Evolutionary conservation across 352 stramenopile genomes (phyloP).

Genomic region (Pythium coloratum): DNA sequence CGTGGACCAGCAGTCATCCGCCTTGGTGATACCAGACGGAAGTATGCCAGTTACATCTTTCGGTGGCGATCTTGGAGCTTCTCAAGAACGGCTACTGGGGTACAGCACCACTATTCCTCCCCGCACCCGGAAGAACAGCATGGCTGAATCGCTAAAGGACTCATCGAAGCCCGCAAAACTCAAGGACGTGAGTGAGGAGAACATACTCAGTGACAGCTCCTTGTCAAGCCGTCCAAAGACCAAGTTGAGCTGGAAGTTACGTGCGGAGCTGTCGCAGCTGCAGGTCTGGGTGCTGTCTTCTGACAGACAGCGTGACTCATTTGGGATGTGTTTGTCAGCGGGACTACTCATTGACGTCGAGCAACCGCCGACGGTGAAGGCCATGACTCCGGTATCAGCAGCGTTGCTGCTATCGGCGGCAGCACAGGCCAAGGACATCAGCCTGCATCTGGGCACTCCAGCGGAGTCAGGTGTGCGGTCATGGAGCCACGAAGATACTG

Average conservation of each 20-base stretch:
- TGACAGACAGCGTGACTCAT: conserved; percentile 52
- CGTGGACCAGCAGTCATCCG: conserved; percentile 17
- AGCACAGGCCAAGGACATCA: conserved; percentile 7
- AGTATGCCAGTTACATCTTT: neutral
- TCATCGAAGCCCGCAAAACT: conserved; percentile 32
- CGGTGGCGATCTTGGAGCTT: conserved; percentile 3
- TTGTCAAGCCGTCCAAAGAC: conserved; percentile 13
- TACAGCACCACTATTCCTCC: conserved; percentile 15
- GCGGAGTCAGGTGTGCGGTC: conserved; percentile 5
- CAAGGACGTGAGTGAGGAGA: conserved; percentile 26
- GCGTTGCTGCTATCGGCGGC: conserved; percentile 21
- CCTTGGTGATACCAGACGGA: conserved; percentile 7
- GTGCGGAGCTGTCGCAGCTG: conserved; percentile 46
- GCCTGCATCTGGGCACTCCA: conserved; percentile 19
- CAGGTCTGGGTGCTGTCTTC: conserved; percentile 72
- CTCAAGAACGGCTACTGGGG: conserved; percentile 17
- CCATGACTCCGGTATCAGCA: neutral
- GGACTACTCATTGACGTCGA: conserved; percentile 9
- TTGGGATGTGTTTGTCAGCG: conserved; percentile 51
- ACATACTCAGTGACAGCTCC: conserved; percentile 17
- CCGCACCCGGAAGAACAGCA: conserved; percentile 50
- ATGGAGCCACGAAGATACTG: conserved; percentile 1
- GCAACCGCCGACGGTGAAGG: conserved; percentile 2
- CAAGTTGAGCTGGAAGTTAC: conserved; percentile 39
- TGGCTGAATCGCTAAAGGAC: conserved; percentile 52